Percentiles rank a stretch among this genome's conserved stretches.
phyloP scores from a whole-genome alignment of 2,329 filamentous ascomycete species.

The Gnomoniopsis sp. region DNA sequence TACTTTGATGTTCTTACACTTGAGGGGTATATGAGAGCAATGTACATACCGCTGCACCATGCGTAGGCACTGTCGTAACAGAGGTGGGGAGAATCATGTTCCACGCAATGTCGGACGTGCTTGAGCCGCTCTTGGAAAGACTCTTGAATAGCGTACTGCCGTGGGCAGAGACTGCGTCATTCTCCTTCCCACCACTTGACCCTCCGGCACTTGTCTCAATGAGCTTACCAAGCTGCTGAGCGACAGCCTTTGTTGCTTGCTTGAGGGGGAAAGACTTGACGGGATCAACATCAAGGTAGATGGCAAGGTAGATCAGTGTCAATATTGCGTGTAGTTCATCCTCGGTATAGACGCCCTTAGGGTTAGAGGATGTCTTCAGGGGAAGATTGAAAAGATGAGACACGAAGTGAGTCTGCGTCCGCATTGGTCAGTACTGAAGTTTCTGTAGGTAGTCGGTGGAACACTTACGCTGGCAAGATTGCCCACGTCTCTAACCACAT shows the following conservation, averaged over 20 bases:
- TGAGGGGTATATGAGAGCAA: not conserved
- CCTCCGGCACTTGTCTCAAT: slow-evolving; percentile 65
- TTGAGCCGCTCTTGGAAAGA: slow-evolving; percentile 61
- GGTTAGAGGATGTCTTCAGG: slow-evolving; percentile 59
- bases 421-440: not conserved
- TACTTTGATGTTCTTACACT: not conserved
- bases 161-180: slow-evolving; percentile 57
- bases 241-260: slow-evolving; percentile 54
- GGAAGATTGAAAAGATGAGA: slow-evolving; percentile 63
- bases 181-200: slow-evolving; percentile 44
- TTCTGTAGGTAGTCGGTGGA: not conserved
- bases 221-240: slow-evolving; percentile 55
- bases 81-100: slow-evolving; percentile 67
- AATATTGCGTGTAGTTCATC: slow-evolving; percentile 60
- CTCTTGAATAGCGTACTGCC: slow-evolving; percentile 64
- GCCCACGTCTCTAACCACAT: slow-evolving; percentile 67
- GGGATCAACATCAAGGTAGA: slow-evolving; percentile 65
- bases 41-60: slow-evolving; percentile 62
- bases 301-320: slow-evolving; percentile 60
- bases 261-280: slow-evolving; percentile 64
- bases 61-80: slow-evolving; percentile 65
- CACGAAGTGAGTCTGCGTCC: slow-evolving; percentile 56
- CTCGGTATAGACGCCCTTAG: slow-evolving; percentile 54
- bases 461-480: slow-evolving; percentile 47
- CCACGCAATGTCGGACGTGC: slow-evolving; percentile 65